Base-by-base conservation (phyloP, 1,139 yeast genomes). In the Dujonia santamariae region DNA sequence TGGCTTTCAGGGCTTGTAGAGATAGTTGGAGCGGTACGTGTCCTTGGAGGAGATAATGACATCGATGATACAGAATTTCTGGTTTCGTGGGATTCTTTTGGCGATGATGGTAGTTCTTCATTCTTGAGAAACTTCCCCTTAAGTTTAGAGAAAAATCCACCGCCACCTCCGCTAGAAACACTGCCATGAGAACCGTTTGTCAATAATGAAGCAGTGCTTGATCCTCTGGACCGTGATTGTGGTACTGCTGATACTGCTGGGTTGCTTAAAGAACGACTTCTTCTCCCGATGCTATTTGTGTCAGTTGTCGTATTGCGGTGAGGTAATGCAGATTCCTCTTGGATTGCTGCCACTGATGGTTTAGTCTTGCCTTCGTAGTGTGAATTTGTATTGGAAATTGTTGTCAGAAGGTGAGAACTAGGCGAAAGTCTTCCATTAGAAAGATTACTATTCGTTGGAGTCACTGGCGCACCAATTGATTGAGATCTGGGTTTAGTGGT, bases 71-170 rank as follows among this genome's bases (percentile, higher is more conserved):
- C 7, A n/a, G n/a, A n/a, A n/a, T n/a, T n/a, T n/a, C n/a, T n/a
- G n/a, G n/a, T n/a, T n/a, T n/a, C n/a, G n/a, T n/a, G 22, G 22
- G 7, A 9, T 19, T 19, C 22, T 7, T 26, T 22, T 17, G 28
- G 28, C 14, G 25, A 19, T 5, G 12, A 6, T 8, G 23, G 5
- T 7, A 11, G 3, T 27, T 34, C 41, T 14, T 43, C 42, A 28
- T 21, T 20, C 24, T 50, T 54, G 31, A 48, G 56, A 24, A 67
- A 54, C 41, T 59, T 63, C 8, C 55, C 65, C 41, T 65, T 67
- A 26, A 66, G 42, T 37, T 63, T 66, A 28, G 66, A 58, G 37
- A 67, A 63, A 26, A 67, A 54, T 1, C 71, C 67, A 1, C 61
- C 56, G 12, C 54, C 36, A 9, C 35, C 25, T 9, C 36, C 26